These are phyloP conservation scores for Eucalyptus tenuipes DNA, from an alignment of 345 rosid species.

Conservation along the genomic window DNA sequence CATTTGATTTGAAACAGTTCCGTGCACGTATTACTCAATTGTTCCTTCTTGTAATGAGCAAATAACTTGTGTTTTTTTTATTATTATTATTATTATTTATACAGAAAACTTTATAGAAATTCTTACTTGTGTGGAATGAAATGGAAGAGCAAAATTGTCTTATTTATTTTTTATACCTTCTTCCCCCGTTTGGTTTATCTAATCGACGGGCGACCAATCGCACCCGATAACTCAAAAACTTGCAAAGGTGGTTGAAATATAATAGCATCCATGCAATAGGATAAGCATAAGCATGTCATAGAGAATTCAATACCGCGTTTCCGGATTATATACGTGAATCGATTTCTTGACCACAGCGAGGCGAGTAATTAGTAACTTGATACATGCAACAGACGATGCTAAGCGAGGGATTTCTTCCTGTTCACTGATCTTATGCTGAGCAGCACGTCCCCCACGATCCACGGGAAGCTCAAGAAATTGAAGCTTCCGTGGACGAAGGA, in stretches of 20 bases:
- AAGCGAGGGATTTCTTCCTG: background rate
- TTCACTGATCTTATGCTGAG: slow-evolving; percentile 43
- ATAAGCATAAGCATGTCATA: background rate
- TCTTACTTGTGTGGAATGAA: background rate
- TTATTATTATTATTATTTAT: no score
- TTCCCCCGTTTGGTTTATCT: background rate
- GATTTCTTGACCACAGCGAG: background rate
- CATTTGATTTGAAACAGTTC: background rate
- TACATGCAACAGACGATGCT: background rate
- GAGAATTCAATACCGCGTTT: background rate
- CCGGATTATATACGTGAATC: background rate
- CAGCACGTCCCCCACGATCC: slow-evolving; percentile 60
- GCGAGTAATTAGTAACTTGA: background rate
- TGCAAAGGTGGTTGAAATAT: background rate
- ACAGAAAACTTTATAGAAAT: background rate
- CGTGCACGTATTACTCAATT: background rate
- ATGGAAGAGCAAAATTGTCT: background rate
- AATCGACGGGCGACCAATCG: background rate
- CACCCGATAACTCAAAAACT: background rate
- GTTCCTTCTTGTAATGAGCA: background rate
- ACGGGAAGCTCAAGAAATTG: slow-evolving; percentile 69
- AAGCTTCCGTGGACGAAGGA: slow-evolving; percentile 11
- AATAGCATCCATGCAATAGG: background rate
- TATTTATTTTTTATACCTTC: background rate
- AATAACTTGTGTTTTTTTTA: background rate